Conservation (phyloP, 129 eudicot genomes). For the Smallanthus sonchifolius region DNA sequence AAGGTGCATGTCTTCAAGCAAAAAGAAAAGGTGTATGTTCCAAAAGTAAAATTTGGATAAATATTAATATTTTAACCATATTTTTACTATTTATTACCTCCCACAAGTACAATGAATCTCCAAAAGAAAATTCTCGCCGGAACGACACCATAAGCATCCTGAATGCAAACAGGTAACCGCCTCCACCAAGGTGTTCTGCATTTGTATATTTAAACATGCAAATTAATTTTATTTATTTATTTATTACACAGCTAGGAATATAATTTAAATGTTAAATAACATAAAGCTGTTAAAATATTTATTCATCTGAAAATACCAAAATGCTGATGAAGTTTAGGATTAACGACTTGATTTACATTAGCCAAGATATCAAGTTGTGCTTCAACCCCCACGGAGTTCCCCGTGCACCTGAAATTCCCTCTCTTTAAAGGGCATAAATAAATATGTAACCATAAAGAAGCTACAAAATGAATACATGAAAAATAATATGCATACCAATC, state of each 20-base stretch:
- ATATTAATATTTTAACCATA: not conserved
- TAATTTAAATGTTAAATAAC: not conserved
- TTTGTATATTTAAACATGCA: constrained; percentile 3
- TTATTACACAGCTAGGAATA: not conserved
- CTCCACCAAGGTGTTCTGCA: constrained; percentile 87
- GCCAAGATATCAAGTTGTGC: constrained; percentile 60
- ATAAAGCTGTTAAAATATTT: not conserved
- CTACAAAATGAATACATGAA: not conserved
- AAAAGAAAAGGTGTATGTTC: not conserved
- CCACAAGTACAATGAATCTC: constrained; percentile 95
- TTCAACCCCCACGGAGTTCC: constrained; percentile 72
- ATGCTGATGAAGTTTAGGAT: constrained; percentile 83
- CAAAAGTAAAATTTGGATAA: not conserved
- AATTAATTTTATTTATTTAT: not conserved
- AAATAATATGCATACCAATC: constrained; percentile 50
- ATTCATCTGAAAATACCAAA: constrained; percentile 42
- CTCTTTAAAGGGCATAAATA: constrained; percentile 42
- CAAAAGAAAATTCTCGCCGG: constrained; percentile 89
- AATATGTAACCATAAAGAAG: not conserved
- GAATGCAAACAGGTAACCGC: constrained; percentile 89
- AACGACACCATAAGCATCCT: constrained; percentile 98
- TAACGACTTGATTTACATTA: constrained; percentile 61
- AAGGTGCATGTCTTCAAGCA: not conserved
- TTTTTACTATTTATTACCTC: constrained; percentile 52
- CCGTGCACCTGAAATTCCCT: constrained; percentile 81